These are phyloP conservation scores for Juglanconis sp. DNA, from an alignment of 2,329 filamentous ascomycete species.

Conservation along the genomic window DNA sequence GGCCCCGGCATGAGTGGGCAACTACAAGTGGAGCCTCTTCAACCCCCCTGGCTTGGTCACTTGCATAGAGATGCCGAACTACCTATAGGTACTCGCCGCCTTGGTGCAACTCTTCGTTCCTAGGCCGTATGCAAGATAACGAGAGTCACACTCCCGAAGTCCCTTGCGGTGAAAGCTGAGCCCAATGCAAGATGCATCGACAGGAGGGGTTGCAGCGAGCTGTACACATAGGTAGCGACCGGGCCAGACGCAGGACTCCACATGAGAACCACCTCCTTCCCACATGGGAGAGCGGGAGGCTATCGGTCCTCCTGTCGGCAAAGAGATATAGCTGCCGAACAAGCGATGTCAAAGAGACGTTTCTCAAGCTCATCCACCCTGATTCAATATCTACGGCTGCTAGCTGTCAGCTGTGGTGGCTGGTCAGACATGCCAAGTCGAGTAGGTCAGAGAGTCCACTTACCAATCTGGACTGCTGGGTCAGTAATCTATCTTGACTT, in stretches of 20 bases:
- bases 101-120: neutral
- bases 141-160: neutral
- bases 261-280: neutral
- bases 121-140: neutral
- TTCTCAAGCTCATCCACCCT: neutral
- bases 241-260: neutral
- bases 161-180: neutral
- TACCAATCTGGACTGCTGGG: neutral
- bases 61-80: neutral
- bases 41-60: neutral
- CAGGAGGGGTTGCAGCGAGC: neutral
- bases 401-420: neutral
- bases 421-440: neutral
- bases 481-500: neutral
- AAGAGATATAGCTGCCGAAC: neutral
- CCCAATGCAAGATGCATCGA: neutral
- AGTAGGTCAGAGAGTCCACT: neutral
- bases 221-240: too few species aligned
- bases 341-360: neutral
- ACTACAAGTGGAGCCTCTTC: too few species aligned
- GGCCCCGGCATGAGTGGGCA: too few species aligned
- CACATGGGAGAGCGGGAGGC: neutral
- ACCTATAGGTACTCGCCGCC: neutral
- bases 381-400: neutral
- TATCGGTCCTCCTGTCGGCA: neutral